These are phyloP conservation scores for Heliamphora pulchella DNA, from an alignment of 179 eudicot species.

Conservation along the genomic window DNA sequence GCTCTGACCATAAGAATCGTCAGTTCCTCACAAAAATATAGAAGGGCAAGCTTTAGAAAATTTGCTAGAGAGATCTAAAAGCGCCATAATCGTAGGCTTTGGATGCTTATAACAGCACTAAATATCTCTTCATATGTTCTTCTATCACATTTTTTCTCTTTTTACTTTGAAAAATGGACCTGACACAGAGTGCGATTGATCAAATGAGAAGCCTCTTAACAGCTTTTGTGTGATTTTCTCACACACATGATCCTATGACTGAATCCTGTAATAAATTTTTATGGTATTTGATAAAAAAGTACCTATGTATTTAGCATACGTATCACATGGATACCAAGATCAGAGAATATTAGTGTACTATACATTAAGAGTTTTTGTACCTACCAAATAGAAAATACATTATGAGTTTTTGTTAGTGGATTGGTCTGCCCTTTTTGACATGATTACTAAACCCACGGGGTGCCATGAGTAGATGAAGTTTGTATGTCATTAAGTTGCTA, in stretches of 20 bases:
- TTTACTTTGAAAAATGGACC: background rate
- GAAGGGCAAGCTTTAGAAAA: slow-evolving; percentile 7
- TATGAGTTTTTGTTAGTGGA: slow-evolving; percentile 9
- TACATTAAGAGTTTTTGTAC: no score
- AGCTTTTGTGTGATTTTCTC: slow-evolving; percentile 3
- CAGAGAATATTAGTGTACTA: background rate
- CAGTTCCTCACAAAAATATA: slow-evolving; percentile 15
- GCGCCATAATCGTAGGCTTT: slow-evolving; percentile 12
- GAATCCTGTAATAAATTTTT: background rate
- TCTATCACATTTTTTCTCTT: background rate
- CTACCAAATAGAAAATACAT: no score
- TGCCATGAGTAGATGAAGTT: background rate
- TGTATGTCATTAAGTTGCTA: background rate
- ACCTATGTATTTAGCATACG: no score
- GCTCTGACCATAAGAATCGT: slow-evolving; percentile 17
- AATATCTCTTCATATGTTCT: slow-evolving; percentile 3
- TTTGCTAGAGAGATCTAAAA: background rate
- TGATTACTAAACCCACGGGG: background rate
- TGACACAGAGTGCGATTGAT: background rate
- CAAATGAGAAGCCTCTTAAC: no score
- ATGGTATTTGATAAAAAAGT: background rate
- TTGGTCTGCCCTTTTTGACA: slow-evolving; percentile 4
- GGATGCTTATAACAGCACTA: slow-evolving; percentile 12
- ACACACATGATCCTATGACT: background rate
- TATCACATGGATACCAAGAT: background rate